phyloP scores from a whole-genome alignment of 352 stramenopile genomes.

The Phytophthora quininea region DNA sequence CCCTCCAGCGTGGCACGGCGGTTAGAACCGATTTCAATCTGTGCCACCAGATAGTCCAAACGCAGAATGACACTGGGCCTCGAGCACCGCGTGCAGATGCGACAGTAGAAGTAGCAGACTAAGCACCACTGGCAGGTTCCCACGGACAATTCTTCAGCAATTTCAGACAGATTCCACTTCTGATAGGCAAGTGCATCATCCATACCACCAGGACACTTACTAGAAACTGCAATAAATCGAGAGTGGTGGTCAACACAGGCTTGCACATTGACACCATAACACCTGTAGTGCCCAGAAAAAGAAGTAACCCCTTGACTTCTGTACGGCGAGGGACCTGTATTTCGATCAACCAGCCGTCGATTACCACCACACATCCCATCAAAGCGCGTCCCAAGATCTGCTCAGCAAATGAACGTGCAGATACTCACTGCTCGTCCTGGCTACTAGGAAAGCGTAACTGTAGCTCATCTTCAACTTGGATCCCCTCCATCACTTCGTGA shows the following conservation, averaged over 20 bases:
- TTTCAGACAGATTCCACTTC: not conserved
- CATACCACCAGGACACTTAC: not conserved
- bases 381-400: not conserved
- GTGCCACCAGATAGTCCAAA: too few relatives aligned
- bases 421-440: conserved; percentile 3
- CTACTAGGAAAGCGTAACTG: conserved; percentile 2
- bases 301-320: not conserved
- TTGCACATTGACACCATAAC: not conserved
- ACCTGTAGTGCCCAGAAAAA: not conserved
- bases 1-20: too few relatives aligned
- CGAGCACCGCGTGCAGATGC: too few relatives aligned
- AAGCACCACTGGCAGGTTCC: too few relatives aligned
- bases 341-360: conserved; percentile 2
- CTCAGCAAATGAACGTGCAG: conserved; percentile 5
- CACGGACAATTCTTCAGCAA: too few relatives aligned
- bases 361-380: conserved; percentile 1
- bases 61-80: too few relatives aligned
- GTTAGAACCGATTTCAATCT: too few relatives aligned
- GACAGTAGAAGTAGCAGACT: too few relatives aligned
- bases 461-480: not conserved
- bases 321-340: not conserved
- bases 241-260: not conserved
- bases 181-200: not conserved
- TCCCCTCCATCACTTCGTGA: conserved; percentile 10
- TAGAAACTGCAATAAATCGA: not conserved